phyloP scores from a whole-genome alignment of 257 asterid species.

The Buddleja alternifolia region DNA sequence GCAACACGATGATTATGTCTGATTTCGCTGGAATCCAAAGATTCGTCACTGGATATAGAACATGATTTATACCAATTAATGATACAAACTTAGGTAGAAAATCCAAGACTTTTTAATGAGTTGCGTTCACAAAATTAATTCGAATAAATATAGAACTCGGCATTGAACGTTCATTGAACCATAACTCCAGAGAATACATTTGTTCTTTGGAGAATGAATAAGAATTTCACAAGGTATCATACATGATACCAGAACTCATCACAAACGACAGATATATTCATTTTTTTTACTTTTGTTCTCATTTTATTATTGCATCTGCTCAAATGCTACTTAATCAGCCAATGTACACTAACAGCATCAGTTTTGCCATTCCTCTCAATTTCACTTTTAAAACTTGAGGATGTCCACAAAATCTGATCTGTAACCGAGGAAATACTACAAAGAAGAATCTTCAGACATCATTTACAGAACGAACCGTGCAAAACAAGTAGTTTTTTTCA shows the following conservation, averaged over 20 bases:
- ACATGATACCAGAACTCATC: neutral
- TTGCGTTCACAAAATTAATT: neutral
- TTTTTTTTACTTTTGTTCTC: conserved; percentile 3
- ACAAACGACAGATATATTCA: neutral
- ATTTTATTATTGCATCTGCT: conserved; percentile 37
- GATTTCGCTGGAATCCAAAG: conserved; percentile 78
- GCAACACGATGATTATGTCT: conserved; percentile 44
- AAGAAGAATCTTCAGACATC: conserved; percentile 25
- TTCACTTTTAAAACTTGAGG: conserved; percentile 33
- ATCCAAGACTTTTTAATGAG: neutral
- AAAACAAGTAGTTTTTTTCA: conserved; percentile 40
- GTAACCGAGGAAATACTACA: conserved; percentile 25
- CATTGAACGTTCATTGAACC: neutral
- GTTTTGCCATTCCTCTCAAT: conserved; percentile 33
- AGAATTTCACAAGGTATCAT: neutral
- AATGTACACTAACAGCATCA: conserved; percentile 51
- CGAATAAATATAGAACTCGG: neutral
- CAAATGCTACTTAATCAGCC: conserved; percentile 31
- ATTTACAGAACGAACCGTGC: conserved; percentile 51
- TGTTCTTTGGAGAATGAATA: neutral
- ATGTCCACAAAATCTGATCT: conserved; percentile 25
- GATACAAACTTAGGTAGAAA: neutral
- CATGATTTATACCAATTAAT: conserved; percentile 27
- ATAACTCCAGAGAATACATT: neutral
- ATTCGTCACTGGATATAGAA: conserved; percentile 72